phyloP scores from a whole-genome alignment of 441 rosid species.

The Breynia disticha region DNA sequence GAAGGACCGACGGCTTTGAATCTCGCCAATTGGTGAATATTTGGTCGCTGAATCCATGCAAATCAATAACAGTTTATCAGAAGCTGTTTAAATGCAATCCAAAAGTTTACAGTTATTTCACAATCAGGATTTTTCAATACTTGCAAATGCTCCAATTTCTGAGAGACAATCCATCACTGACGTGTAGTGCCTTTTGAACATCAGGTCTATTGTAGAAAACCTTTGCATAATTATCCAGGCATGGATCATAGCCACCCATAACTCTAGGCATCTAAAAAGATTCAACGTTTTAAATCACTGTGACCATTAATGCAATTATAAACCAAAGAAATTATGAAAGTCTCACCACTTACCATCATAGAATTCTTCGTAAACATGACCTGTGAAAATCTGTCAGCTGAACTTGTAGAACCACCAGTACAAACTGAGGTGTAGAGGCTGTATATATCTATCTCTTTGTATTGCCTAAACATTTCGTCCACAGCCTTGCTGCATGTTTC shows the following conservation, averaged over 20 bases:
- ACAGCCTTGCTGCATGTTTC: conserved; percentile 44
- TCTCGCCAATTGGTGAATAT: conserved; percentile 40
- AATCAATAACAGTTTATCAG: neutral
- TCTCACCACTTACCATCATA: conserved; percentile 30
- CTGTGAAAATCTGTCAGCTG: conserved; percentile 17
- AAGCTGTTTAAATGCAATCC: neutral
- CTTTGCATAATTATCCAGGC: conserved; percentile 58
- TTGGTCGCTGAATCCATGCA: conserved; percentile 23
- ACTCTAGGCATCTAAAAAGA: conserved; percentile 53
- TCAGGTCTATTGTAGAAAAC: conserved; percentile 64
- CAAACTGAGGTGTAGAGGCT: conserved; percentile 86
- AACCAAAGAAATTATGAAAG: neutral
- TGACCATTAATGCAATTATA: neutral
- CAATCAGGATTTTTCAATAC: conserved; percentile 22
- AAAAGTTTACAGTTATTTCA: neutral
- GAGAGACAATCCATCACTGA: conserved; percentile 39
- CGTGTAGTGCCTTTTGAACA: conserved; percentile 81
- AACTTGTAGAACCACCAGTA: conserved; percentile 33
- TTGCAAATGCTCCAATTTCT: conserved; percentile 87
- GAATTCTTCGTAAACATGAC: conserved; percentile 32
- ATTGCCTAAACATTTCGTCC: conserved; percentile 55
- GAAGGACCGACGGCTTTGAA: conserved; percentile 47
- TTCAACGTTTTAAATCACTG: neutral
- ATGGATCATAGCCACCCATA: conserved; percentile 75
- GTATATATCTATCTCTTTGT: conserved; percentile 74